Conservation (phyloP, 176 grass and related monocot genomes). For the Avena insularis region DNA sequence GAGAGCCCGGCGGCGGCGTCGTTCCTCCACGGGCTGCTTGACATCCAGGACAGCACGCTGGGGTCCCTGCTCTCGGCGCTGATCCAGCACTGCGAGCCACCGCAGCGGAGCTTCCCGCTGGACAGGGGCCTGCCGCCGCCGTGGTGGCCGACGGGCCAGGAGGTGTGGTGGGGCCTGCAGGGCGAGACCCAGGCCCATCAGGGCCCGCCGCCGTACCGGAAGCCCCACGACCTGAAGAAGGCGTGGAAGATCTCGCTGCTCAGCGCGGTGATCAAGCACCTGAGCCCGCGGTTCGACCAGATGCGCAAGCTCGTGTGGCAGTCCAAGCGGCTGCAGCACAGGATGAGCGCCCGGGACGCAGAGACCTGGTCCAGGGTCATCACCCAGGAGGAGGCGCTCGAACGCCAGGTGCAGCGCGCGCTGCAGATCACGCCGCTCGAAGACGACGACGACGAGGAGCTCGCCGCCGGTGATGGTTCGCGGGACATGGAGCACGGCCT, state of each 20-base stretch:
- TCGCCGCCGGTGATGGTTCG: background rate
- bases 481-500: background rate
- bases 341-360: conserved; percentile 55
- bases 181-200: conserved; percentile 28
- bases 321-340: conserved; percentile 54
- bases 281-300: conserved; percentile 40
- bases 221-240: conserved; percentile 67
- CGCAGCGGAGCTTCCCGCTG: conserved; percentile 58
- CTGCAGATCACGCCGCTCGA: conserved; percentile 40
- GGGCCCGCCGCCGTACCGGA: conserved; percentile 51
- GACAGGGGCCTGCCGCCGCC: conserved; percentile 50
- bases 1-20: conserved; percentile 17
- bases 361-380: conserved; percentile 44
- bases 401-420: background rate
- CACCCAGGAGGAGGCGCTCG: conserved; percentile 42
- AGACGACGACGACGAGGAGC: background rate
- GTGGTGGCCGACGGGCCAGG: conserved; percentile 48
- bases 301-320: conserved; percentile 57
- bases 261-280: conserved; percentile 59
- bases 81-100: conserved; percentile 61
- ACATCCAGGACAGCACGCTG: conserved; percentile 61
- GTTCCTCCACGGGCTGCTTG: conserved; percentile 37
- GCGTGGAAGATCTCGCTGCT: conserved; percentile 57
- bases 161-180: conserved; percentile 44
- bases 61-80: conserved; percentile 56